Percentiles rank a stretch among this genome's conserved stretches.
Evolutionary conservation across 371 early-diverging fungal species (phyloP).

Genomic region (Mortierella sp.): DNA sequence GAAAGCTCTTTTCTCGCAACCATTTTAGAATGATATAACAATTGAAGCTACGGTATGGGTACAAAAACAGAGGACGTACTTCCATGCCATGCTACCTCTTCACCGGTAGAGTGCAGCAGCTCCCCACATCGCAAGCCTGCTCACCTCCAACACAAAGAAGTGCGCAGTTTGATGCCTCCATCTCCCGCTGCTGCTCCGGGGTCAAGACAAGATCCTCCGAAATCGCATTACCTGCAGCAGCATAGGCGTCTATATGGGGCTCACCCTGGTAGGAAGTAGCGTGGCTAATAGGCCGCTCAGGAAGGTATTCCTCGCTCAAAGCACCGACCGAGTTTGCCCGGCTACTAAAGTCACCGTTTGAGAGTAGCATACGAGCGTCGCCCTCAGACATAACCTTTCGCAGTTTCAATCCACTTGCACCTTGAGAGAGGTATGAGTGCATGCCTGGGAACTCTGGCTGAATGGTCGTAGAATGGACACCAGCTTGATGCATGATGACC

Average conservation of each 20-base stretch:
- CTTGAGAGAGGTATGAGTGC: constrained; percentile 23
- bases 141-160: constrained; percentile 49
- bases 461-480: constrained; percentile 90
- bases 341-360: constrained; percentile 10
- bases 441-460: constrained; percentile 84
- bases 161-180: constrained; percentile 23
- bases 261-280: neutral
- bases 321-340: constrained; percentile 18
- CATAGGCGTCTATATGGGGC: neutral
- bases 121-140: constrained; percentile 35
- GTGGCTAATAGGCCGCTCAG: constrained; percentile 4
- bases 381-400: constrained; percentile 12
- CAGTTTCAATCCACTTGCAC: neutral
- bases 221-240: neutral
- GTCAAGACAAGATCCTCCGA: constrained; percentile 2
- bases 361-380: constrained; percentile 8
- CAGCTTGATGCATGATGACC: constrained; percentile 76
- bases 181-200: neutral
- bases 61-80: neutral
- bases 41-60: neutral
- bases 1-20: constrained; percentile 10
- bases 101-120: constrained; percentile 47
- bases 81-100: constrained; percentile 26
- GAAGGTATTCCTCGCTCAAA: constrained; percentile 16
- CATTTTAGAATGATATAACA: neutral